phyloP scores from a whole-genome alignment of 2,329 filamentous ascomycete genomes.

The Cercospora citrullina region DNA sequence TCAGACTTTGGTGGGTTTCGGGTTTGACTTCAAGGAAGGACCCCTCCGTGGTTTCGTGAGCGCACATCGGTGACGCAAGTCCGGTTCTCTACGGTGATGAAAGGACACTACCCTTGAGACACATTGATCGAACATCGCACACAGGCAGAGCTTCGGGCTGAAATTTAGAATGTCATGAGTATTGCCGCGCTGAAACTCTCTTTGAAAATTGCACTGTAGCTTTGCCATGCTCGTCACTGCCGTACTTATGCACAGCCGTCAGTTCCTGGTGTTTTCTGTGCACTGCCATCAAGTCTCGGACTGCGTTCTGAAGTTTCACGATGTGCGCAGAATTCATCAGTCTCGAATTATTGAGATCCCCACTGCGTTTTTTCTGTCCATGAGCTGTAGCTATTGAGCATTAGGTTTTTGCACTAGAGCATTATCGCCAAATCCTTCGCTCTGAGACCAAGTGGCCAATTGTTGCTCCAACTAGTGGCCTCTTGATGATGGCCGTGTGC shows the following conservation, averaged over 20 bases:
- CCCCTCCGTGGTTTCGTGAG: neutral
- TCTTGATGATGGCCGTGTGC: neutral
- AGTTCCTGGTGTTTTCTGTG: neutral
- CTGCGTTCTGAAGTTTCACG: neutral
- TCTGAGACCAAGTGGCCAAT: neutral
- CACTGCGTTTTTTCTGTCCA: neutral
- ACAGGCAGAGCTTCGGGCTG: neutral
- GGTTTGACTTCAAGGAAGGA: neutral
- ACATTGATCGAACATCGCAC: neutral
- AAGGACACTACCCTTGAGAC: neutral
- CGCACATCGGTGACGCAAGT: neutral
- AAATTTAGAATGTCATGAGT: neutral
- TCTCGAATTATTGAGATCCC: neutral
- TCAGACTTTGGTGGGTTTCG: neutral
- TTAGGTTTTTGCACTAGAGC: neutral
- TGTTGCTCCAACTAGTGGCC: neutral
- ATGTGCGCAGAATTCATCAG: neutral
- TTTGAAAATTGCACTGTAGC: neutral
- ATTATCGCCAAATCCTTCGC: constrained; percentile 4
- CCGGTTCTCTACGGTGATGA: neutral
- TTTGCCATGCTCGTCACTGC: neutral
- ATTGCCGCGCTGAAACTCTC: neutral
- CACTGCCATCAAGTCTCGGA: neutral
- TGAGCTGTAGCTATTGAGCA: neutral
- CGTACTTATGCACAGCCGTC: neutral